Conservation (phyloP, 2,329 filamentous ascomycete genomes). For the Monilinia aucupariae region DNA sequence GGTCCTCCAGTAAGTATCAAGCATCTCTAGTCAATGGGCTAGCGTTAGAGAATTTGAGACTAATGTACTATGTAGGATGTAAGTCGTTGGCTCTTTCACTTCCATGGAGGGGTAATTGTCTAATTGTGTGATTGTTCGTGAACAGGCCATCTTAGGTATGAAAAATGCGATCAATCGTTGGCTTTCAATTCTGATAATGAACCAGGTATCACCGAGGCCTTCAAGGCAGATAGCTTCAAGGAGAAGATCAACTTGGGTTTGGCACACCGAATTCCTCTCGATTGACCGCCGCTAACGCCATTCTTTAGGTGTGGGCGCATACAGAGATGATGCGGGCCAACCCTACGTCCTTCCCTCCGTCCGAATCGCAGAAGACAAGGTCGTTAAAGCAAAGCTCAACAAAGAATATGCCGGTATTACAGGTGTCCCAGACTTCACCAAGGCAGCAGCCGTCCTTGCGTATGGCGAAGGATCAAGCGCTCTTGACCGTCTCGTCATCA, state of each 20-base stretch:
- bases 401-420: slow-evolving; percentile 99
- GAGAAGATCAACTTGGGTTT: slow-evolving; percentile 97
- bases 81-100: slow-evolving; percentile 25
- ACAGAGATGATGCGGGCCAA: slow-evolving; percentile 97
- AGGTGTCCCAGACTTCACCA: slow-evolving; percentile 89
- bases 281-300: slow-evolving; percentile 22
- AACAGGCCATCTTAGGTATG: slow-evolving; percentile 71
- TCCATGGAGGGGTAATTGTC: slow-evolving; percentile 34
- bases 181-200: slow-evolving; percentile 30
- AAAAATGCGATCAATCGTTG: slow-evolving; percentile 23
- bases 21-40: slow-evolving; percentile 36
- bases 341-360: slow-evolving; percentile 96
- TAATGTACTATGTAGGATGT: slow-evolving; percentile 35
- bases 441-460: slow-evolving; percentile 82
- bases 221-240: slow-evolving; percentile 89
- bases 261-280: slow-evolving; percentile 27
- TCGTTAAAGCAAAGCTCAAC: slow-evolving; percentile 72
- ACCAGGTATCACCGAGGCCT: slow-evolving; percentile 88
- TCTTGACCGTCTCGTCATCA: slow-evolving; percentile 79
- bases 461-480: slow-evolving; percentile 77
- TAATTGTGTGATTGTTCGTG: slow-evolving; percentile 26
- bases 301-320: slow-evolving; percentile 80
- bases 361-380: slow-evolving; percentile 78
- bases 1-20: slow-evolving; percentile 81
- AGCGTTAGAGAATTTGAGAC: slow-evolving; percentile 6